Evolutionary conservation across 805 yeast genomes (phyloP).

Genomic region (Komagataella populi): DNA sequence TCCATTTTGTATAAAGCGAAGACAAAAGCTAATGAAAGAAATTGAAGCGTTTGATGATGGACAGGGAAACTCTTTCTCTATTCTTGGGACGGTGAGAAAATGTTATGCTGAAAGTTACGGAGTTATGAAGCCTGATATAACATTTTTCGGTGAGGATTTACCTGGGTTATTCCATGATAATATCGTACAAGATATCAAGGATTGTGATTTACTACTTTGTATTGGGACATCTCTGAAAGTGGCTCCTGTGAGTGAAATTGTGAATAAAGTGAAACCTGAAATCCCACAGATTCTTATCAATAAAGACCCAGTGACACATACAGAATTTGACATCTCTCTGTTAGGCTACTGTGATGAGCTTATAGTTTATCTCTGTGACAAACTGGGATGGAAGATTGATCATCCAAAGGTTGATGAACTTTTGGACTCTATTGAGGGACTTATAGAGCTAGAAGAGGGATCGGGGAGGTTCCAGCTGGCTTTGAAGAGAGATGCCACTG

Average conservation of each 20-base stretch:
- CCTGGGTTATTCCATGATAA: constrained; percentile 55
- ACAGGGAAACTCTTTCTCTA: constrained; percentile 7
- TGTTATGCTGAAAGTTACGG: constrained; percentile 43
- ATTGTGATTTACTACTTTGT: constrained; percentile 71
- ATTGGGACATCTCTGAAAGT: constrained; percentile 89
- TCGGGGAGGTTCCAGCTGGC: constrained; percentile 6
- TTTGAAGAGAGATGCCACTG: not conserved
- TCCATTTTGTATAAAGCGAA: constrained; percentile 42
- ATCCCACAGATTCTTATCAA: constrained; percentile 77
- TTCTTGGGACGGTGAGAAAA: not conserved
- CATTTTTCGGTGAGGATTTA: constrained; percentile 79
- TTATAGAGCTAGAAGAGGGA: constrained; percentile 14
- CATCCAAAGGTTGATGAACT: constrained; percentile 35
- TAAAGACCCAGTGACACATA: constrained; percentile 60
- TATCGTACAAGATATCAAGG: constrained; percentile 41
- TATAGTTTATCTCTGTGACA: constrained; percentile 47
- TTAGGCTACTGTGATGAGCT: constrained; percentile 79
- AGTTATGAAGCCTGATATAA: constrained; percentile 84
- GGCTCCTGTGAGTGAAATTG: constrained; percentile 83
- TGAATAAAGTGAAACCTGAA: constrained; percentile 54
- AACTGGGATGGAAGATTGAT: constrained; percentile 45
- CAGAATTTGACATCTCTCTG: constrained; percentile 65
- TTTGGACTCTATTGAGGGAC: constrained; percentile 16
- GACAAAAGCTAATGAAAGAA: constrained; percentile 16
- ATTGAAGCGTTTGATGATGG: constrained; percentile 16